A percentile compares a stretch with the other conserved stretches of the same genome.
Evolutionary conservation across 2,329 filamentous ascomycete genomes (phyloP).

Genomic region (Diplodia corticola): DNA sequence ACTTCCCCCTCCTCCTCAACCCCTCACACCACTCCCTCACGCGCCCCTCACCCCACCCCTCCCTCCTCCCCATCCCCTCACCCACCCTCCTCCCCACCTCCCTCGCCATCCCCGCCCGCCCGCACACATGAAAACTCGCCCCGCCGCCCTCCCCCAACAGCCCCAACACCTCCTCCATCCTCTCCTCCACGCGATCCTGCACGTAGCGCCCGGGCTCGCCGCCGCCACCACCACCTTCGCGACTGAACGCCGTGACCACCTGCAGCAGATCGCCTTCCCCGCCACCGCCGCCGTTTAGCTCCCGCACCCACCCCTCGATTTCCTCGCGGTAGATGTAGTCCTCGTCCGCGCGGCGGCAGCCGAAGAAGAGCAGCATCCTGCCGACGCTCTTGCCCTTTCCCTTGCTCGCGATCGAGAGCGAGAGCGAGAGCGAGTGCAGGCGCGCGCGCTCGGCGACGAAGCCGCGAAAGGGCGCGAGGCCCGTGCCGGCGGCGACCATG

Average conservation of each 20-base stretch:
- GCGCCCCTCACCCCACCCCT: slow-evolving; percentile 44
- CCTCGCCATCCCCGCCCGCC: slow-evolving; percentile 52
- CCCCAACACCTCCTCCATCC: slow-evolving; percentile 46
- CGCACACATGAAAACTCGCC: slow-evolving; percentile 66
- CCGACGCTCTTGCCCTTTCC: slow-evolving; percentile 58
- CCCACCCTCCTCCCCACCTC: slow-evolving; percentile 46
- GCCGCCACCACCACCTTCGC: slow-evolving; percentile 37
- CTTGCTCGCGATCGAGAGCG: no score
- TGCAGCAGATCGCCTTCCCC: no score
- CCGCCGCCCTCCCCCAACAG: slow-evolving; percentile 51
- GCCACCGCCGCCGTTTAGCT: slow-evolving; percentile 62
- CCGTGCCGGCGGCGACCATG: slow-evolving; percentile 41
- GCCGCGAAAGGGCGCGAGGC: slow-evolving; percentile 48
- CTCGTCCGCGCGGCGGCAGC: slow-evolving; percentile 56
- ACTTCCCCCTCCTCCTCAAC: slow-evolving; percentile 53
- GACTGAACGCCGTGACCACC: slow-evolving; percentile 58
- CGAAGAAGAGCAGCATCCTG: slow-evolving; percentile 64
- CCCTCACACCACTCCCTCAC: slow-evolving; percentile 50
- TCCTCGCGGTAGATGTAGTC: slow-evolving; percentile 64
- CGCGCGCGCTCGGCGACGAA: slow-evolving; percentile 45
- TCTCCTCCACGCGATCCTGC: slow-evolving; percentile 53
- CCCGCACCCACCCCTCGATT: slow-evolving; percentile 58
- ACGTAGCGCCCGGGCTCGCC: slow-evolving; percentile 50
- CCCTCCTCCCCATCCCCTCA: slow-evolving; percentile 37
- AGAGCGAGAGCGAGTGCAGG: slow-evolving; percentile 45